Conservation (phyloP, 2,329 filamentous ascomycete genomes). For the Biscogniauxia sp. region DNA sequence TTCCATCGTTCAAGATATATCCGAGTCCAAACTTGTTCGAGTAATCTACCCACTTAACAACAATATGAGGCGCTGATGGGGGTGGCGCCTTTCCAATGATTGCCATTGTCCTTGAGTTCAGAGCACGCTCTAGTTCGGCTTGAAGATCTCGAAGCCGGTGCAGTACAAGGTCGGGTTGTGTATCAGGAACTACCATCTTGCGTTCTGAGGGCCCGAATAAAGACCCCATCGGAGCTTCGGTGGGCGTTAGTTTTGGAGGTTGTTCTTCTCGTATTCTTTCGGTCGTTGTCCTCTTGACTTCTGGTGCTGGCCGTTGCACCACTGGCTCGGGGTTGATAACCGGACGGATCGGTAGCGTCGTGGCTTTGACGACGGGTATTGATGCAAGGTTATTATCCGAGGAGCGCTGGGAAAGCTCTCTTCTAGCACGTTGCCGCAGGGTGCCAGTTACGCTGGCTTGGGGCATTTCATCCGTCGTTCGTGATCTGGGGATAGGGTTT, state of each 20-base stretch:
- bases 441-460: conserved; percentile 29
- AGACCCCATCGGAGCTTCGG: conserved; percentile 39
- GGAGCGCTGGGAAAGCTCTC: conserved; percentile 27
- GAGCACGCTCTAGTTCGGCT: conserved; percentile 58
- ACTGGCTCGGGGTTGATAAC: conserved; percentile 4
- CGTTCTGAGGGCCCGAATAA: conserved; percentile 57
- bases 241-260: conserved; percentile 14
- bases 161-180: conserved; percentile 57
- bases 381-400: conserved; percentile 23
- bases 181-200: conserved; percentile 48
- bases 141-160: conserved; percentile 56
- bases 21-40: conserved; percentile 83
- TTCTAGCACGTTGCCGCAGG: conserved; percentile 28
- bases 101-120: conserved; percentile 63
- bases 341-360: conserved; percentile 9
- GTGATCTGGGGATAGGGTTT: conserved; percentile 27
- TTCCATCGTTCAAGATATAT: conserved; percentile 80
- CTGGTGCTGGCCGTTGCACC: conserved; percentile 7
- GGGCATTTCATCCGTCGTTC: conserved; percentile 32
- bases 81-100: conserved; percentile 54
- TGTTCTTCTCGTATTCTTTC: background rate
- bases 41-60: conserved; percentile 85
- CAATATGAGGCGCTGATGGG: conserved; percentile 59
- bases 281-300: conserved; percentile 3
- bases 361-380: conserved; percentile 15